Conservation (phyloP, 768 basidiomycete species). For the Dacryopinax spathularia region DNA sequence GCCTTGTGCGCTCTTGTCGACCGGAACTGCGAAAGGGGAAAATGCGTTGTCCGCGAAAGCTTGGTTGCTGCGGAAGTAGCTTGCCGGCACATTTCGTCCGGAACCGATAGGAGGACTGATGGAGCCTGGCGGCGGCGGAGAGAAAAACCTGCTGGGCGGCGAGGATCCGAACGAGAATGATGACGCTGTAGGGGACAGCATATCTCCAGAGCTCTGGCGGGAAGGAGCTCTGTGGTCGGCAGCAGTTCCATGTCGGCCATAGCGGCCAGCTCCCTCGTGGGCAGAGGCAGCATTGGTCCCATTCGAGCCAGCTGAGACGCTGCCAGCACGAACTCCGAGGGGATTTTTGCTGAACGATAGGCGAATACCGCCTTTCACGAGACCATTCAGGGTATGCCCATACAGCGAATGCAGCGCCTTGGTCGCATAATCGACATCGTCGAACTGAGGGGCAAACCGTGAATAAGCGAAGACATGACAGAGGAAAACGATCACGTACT, state of each 20-base stretch:
- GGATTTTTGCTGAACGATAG: conserved; percentile 97
- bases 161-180: not conserved
- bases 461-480: not conserved
- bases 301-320: conserved; percentile 8
- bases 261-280: not conserved
- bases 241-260: not conserved
- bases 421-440: conserved; percentile 72
- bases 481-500: conserved; percentile 33
- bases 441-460: conserved; percentile 43
- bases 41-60: not conserved
- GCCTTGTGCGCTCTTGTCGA: not conserved
- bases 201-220: not conserved
- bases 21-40: not conserved
- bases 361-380: conserved; percentile 93
- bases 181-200: not conserved
- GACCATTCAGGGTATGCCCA: conserved; percentile 76
- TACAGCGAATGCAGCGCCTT: conserved; percentile 82
- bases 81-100: not conserved
- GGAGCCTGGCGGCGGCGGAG: not conserved
- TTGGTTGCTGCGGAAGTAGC: conserved; percentile 2
- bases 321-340: conserved; percentile 39
- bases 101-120: not conserved
- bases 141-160: not conserved
- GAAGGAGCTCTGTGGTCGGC: not conserved
- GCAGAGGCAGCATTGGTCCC: not conserved